Evolutionary conservation across 139 green algal genomes (phyloP), one percentile per base, ranked within the genome.

Genomic region (Volvox reticuliferus): DNA sequence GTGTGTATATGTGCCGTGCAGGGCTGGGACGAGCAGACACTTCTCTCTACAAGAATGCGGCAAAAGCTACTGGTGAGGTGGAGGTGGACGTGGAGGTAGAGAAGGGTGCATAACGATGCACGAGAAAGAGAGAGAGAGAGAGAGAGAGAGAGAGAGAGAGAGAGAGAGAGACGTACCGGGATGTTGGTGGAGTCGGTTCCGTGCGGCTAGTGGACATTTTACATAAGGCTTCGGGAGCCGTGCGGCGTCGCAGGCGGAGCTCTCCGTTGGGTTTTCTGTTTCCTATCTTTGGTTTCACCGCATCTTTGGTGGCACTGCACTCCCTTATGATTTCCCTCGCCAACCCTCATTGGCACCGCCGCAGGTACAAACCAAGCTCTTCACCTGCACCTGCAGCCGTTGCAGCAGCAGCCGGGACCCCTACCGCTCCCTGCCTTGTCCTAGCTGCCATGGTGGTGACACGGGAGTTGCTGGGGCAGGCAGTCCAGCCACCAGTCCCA

Each of bases 21-120:
- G 85, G 86, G 86, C 71, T 90, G 86, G 86, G 86, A 90, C 86
- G 71, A 69, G 36, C 86, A 90, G 50, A 90, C 86, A 32, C 73
- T 90, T 14, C 24, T 83, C 30, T 90, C 86, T 32, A 90, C 86
- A 22, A 69, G 86, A 30, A 90, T 90, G 86, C 71, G 86, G 22
- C 30, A n/a, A 14, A 63, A 76, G 71, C 86, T 90, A 44, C 86
- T 90, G 69, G 85, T 67, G 79, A 73, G 80, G 65, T 73, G 65
- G 44, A 55, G 44, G 9, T 28, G 62, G 62, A 69, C 62, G 62
- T 69, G 37, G 2, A 1, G 26, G 79, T 44, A 35, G 37, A 33
- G 76, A 82, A 33, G n/a, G 76, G 76, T 55, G 44, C n/a, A n/a
- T n/a, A n/a, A n/a, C n/a, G n/a, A n/a, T n/a, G 6, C 12, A 32